These are phyloP conservation scores for Pseudofabraea citricarpa DNA, from an alignment of 2,329 filamentous ascomycete species.

Conservation along the genomic window DNA sequence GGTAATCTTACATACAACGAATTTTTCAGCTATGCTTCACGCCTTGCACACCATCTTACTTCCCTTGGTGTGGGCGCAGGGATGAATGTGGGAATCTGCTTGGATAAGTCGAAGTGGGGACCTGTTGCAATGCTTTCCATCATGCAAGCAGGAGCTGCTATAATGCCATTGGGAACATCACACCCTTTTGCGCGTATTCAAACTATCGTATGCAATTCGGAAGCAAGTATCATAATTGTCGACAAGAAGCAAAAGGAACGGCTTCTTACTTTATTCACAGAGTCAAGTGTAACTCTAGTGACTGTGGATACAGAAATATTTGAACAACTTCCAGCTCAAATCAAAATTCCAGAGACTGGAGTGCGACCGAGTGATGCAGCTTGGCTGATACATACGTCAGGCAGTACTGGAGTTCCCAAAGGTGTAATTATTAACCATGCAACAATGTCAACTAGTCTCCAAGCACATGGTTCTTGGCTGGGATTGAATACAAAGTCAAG, in stretches of 20 bases:
- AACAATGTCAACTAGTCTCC: conserved; percentile 1
- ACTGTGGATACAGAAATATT: conserved; percentile 1
- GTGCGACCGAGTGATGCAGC: conserved; percentile 1
- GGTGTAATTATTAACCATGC: conserved; percentile 1
- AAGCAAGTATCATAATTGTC: conserved; percentile 1
- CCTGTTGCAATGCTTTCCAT: conserved; percentile 3
- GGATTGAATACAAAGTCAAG: conserved; percentile 1
- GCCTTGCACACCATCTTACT: conserved; percentile 2
- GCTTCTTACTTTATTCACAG: not conserved
- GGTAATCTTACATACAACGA: not conserved
- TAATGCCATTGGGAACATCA: conserved; percentile 1
- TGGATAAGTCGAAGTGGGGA: conserved; percentile 3
- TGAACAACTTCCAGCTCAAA: conserved; percentile 3
- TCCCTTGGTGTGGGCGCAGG: not conserved
- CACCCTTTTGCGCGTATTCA: not conserved
- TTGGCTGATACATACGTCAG: conserved; percentile 2
- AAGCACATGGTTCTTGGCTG: conserved; percentile 1
- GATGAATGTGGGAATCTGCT: not conserved
- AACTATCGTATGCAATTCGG: conserved; percentile 1
- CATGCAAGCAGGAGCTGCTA: conserved; percentile 3
- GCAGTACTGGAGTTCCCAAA: conserved; percentile 3
- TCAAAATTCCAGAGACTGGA: not conserved
- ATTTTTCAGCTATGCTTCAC: not conserved
- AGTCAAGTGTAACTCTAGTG: not conserved
- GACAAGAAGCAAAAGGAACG: not conserved